Evolutionary conservation across 1,139 yeast genomes (phyloP).

Genomic region (Yamadazyma blattariae): DNA sequence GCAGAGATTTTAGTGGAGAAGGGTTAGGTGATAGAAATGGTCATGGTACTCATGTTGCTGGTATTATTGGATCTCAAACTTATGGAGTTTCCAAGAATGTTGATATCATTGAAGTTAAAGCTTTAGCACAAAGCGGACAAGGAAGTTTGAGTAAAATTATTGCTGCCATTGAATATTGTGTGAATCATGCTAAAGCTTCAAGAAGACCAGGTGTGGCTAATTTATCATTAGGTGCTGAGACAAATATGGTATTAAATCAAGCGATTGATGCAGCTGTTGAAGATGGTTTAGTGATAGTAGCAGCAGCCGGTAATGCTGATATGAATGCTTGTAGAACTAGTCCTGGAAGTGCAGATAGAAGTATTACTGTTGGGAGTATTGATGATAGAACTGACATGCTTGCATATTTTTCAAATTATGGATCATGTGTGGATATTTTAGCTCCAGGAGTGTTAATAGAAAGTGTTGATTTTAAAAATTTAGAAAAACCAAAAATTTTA

Average conservation of each 20-base stretch:
- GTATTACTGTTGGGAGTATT: conserved; percentile 84
- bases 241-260: conserved; percentile 60
- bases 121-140: conserved; percentile 57
- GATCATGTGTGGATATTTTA: conserved; percentile 78
- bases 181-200: conserved; percentile 49
- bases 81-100: conserved; percentile 80
- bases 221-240: conserved; percentile 72
- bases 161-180: conserved; percentile 69
- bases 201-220: conserved; percentile 66
- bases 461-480: conserved; percentile 36
- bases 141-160: conserved; percentile 70
- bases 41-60: conserved; percentile 90
- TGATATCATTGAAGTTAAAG: conserved; percentile 66
- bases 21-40: conserved; percentile 66
- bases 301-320: conserved; percentile 85
- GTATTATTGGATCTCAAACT: conserved; percentile 72
- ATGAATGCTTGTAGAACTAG: conserved; percentile 74
- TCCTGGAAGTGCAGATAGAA: conserved; percentile 72
- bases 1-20: conserved; percentile 61
- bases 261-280: conserved; percentile 71
- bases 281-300: conserved; percentile 76
- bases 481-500: conserved; percentile 35
- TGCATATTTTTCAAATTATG: conserved; percentile 85
- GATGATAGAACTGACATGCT: conserved; percentile 68
- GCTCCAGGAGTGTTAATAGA: conserved; percentile 74